Evolutionary conservation across 495 filamentous ascomycete species (phyloP).

Genomic region (Sphaerosporella brunnea): DNA sequence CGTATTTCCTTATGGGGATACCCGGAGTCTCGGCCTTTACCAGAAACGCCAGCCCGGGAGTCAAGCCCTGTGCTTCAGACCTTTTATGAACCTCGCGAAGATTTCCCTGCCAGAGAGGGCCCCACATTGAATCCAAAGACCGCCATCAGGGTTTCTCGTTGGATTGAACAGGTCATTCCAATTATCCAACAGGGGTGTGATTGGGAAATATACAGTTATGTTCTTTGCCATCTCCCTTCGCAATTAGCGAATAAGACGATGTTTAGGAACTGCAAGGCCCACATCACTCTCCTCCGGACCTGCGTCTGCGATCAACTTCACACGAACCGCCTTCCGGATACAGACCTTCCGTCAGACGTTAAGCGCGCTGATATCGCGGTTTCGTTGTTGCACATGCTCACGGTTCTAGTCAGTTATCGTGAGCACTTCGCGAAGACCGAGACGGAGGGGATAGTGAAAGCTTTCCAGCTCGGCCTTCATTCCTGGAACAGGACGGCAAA

Average conservation of each 20-base stretch:
- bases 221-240: conserved; percentile 67
- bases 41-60: conserved; percentile 24
- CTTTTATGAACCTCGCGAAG: conserved; percentile 21
- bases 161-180: conserved; percentile 57
- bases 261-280: conserved; percentile 49
- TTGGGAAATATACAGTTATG: conserved; percentile 89
- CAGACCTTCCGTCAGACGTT: conserved; percentile 51
- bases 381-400: conserved; percentile 68
- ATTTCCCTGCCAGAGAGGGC: conserved; percentile 27
- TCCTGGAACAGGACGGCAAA: conserved; percentile 73
- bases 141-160: conserved; percentile 48
- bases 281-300: conserved; percentile 60
- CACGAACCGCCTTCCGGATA: conserved; percentile 53
- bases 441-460: conserved; percentile 70
- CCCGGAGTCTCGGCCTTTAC: conserved; percentile 20
- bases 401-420: conserved; percentile 75
- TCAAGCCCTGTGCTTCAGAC: conserved; percentile 28
- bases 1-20: conserved; percentile 20
- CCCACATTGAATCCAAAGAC: conserved; percentile 28
- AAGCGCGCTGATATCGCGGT: conserved; percentile 78
- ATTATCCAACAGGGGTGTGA: conserved; percentile 61
- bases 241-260: conserved; percentile 82
- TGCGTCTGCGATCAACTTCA: conserved; percentile 67
- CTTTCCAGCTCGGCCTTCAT: conserved; percentile 65
- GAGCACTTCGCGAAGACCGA: conserved; percentile 66